These are phyloP conservation scores for Geosmithia putterillii DNA, from an alignment of 2,329 filamentous ascomycete species.

Conservation along the genomic window DNA sequence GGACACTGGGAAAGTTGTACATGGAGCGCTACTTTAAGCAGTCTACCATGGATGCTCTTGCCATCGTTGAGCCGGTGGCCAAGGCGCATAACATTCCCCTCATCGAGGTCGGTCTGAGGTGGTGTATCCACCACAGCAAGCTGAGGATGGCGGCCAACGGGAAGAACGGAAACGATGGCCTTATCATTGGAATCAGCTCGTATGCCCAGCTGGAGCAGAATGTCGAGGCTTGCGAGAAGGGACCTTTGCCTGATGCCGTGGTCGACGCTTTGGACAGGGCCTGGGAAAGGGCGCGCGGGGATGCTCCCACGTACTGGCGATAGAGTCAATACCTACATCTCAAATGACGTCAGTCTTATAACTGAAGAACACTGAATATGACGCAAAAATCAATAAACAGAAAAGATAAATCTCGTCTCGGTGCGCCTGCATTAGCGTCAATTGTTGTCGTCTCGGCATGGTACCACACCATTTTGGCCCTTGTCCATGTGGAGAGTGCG, in stretches of 20 bases:
- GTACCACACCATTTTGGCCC: too few relatives aligned
- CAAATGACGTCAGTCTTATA: too few relatives aligned
- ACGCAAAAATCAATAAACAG: too few relatives aligned
- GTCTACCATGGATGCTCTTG: neutral
- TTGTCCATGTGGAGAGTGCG: too few relatives aligned
- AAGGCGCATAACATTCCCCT: neutral
- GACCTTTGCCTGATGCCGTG: conserved; percentile 60
- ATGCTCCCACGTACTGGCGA: neutral
- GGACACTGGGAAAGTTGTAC: neutral
- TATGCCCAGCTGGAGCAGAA: conserved; percentile 36
- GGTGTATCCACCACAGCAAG: neutral
- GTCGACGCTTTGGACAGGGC: conserved; percentile 31
- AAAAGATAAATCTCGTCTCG: too few relatives aligned
- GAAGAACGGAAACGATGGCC: too few relatives aligned
- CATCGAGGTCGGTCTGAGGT: neutral
- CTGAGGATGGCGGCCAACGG: conserved; percentile 26
- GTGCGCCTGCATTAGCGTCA: too few relatives aligned
- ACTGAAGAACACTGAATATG: too few relatives aligned
- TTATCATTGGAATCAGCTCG: conserved; percentile 38
- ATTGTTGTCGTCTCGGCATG: too few relatives aligned
- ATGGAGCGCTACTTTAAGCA: neutral
- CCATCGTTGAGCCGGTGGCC: neutral
- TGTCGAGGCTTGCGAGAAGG: conserved; percentile 37
- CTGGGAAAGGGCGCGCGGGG: neutral
- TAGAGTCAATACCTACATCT: too few relatives aligned